Percentiles rank a stretch among this genome's conserved stretches.
Conservation (phyloP, 495 filamentous ascomycete genomes). For the Cladorrhinum samala region DNA sequence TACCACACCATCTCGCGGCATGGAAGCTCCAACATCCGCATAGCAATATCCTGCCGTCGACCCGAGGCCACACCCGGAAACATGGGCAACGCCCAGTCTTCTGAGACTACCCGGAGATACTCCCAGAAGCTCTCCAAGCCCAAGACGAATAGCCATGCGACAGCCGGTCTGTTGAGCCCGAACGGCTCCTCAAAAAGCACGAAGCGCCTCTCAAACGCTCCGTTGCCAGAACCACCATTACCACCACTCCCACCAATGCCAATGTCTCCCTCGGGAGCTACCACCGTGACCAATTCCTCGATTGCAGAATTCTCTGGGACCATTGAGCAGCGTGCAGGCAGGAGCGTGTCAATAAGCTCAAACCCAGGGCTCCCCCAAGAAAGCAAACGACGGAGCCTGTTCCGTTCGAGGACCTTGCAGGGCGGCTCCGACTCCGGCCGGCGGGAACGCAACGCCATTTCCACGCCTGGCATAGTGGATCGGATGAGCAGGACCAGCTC, state of each 20-base stretch:
- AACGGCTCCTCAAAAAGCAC: conserved; percentile 28
- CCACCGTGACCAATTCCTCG: conserved; percentile 16
- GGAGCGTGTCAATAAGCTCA: conserved; percentile 17
- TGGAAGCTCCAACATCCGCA: conserved; percentile 36
- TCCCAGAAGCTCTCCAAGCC: conserved; percentile 46
- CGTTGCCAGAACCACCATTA: conserved; percentile 14
- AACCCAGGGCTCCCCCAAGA: conserved; percentile 14
- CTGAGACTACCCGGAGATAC: conserved; percentile 33
- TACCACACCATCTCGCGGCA: conserved; percentile 28
- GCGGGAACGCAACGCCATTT: conserved; percentile 14
- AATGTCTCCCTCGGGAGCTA: conserved; percentile 13
- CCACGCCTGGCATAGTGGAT: conserved; percentile 15
- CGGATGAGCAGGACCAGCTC: conserved; percentile 23
- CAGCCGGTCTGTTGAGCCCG: conserved; percentile 41
- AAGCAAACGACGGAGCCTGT: conserved; percentile 24
- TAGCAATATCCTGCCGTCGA: conserved; percentile 31
- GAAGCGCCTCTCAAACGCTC: conserved; percentile 29
- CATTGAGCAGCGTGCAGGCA: conserved; percentile 6
- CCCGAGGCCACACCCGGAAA: conserved; percentile 7
- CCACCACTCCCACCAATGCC: too few species aligned
- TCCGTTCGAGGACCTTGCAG: conserved; percentile 29
- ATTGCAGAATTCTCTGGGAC: conserved; percentile 6
- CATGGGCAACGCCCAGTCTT: conserved; percentile 45
- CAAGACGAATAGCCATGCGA: conserved; percentile 36
- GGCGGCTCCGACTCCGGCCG: conserved; percentile 7